These are phyloP conservation scores for Spironucleus salmonicida DNA, from an alignment of 208 protist genomes.

Conservation along the genomic window DNA sequence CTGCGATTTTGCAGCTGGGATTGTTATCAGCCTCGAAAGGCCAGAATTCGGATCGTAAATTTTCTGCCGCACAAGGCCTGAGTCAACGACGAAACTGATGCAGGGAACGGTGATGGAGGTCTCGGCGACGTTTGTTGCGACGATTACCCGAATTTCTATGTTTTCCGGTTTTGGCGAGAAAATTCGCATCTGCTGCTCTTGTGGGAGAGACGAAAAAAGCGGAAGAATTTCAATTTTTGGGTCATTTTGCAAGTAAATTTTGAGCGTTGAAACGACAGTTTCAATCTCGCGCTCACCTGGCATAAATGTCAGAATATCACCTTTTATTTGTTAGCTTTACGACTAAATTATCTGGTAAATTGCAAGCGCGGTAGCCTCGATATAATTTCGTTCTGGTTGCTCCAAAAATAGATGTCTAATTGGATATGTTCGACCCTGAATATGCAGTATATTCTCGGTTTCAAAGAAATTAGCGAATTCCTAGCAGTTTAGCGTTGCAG, in stretches of 20 bases:
- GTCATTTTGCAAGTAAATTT: background rate
- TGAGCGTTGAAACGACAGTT: constrained; percentile 16
- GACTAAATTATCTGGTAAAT: constrained; percentile 24
- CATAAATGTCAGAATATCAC: constrained; percentile 72
- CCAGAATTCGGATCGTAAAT: constrained; percentile 81
- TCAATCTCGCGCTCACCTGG: constrained; percentile 72
- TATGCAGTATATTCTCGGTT: constrained; percentile 63
- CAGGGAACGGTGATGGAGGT: constrained; percentile 56
- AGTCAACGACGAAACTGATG: constrained; percentile 51
- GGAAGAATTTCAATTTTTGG: constrained; percentile 47
- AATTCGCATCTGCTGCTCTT: constrained; percentile 80
- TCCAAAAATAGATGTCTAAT: constrained; percentile 53
- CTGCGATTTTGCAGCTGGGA: constrained; percentile 44
- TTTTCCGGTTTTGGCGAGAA: constrained; percentile 72
- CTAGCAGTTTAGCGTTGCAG: constrained; percentile 89
- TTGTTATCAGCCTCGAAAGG: constrained; percentile 77
- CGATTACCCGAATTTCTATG: constrained; percentile 41
- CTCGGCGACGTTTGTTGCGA: constrained; percentile 60
- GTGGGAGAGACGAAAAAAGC: constrained; percentile 80
- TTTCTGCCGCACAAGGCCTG: constrained; percentile 52
- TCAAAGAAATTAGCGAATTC: constrained; percentile 84
- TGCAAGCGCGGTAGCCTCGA: background rate
- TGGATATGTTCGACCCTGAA: constrained; percentile 83
- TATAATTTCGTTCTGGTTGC: constrained; percentile 31
- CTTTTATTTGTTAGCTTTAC: constrained; percentile 33